These are phyloP conservation scores for Lolium multiflorum DNA, from an alignment of 176 grass and related monocot species.

Conservation along the genomic window DNA sequence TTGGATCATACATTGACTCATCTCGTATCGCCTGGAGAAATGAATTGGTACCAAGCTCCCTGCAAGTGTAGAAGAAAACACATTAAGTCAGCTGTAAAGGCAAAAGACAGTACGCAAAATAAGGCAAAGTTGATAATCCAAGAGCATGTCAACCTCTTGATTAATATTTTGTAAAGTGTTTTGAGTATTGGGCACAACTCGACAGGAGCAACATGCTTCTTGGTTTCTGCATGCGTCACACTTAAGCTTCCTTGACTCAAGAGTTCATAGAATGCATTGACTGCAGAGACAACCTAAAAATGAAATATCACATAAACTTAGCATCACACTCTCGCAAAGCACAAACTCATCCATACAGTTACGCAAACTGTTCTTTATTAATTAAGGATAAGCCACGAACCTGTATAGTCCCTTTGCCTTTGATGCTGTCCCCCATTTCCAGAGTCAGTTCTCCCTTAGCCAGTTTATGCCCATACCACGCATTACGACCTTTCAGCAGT, in stretches of 20 bases:
- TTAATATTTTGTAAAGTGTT: slow-evolving; percentile 91
- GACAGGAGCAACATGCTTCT: slow-evolving; percentile 83
- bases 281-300: slow-evolving; percentile 82
- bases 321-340: not conserved
- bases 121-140: not conserved
- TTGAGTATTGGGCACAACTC: slow-evolving; percentile 95
- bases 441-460: slow-evolving; percentile 84
- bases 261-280: slow-evolving; percentile 96
- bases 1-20: slow-evolving; percentile 90
- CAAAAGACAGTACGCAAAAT: not conserved
- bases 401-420: slow-evolving; percentile 98
- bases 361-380: not conserved
- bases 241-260: slow-evolving; percentile 85
- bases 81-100: not conserved
- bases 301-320: slow-evolving; percentile 35
- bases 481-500: slow-evolving; percentile 89
- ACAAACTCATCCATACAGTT: not conserved
- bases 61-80: slow-evolving; percentile 44
- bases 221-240: slow-evolving; percentile 82
- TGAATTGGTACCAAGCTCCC: slow-evolving; percentile 64
- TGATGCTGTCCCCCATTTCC: slow-evolving; percentile 95
- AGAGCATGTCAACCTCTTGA: slow-evolving; percentile 67
- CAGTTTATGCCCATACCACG: slow-evolving; percentile 89
- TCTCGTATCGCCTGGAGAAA: slow-evolving; percentile 91
- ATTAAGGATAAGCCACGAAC: slow-evolving; percentile 42